Evolutionary conservation across 345 rosid genomes (phyloP).

Genomic region (Hirschfeldia incana): DNA sequence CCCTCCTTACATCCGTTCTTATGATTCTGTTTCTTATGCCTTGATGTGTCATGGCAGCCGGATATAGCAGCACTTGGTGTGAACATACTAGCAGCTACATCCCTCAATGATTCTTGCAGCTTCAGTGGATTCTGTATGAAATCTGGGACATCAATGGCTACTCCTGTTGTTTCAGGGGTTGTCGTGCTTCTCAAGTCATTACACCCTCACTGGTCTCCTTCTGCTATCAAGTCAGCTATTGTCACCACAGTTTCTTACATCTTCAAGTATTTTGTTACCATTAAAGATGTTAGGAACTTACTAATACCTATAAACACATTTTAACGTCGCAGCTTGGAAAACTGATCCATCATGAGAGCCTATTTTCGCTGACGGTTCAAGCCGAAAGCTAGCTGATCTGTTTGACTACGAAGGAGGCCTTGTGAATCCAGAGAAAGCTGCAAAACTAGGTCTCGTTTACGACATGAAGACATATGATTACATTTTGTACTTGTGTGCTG

Average conservation of each 20-base stretch:
- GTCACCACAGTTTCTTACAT: slow-evolving; percentile 48
- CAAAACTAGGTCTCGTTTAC: slow-evolving; percentile 56
- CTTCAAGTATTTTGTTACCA: neutral
- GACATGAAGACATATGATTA: slow-evolving; percentile 49
- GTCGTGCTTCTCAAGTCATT: slow-evolving; percentile 39
- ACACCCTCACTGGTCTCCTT: slow-evolving; percentile 48
- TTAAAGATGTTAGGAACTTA: neutral
- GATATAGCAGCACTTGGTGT: slow-evolving; percentile 50
- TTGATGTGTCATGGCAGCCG: slow-evolving; percentile 31
- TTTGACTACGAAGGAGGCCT: slow-evolving; percentile 63
- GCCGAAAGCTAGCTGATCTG: slow-evolving; percentile 43
- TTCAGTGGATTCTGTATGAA: slow-evolving; percentile 12
- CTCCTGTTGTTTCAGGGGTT: slow-evolving; percentile 42
- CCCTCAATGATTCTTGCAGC: neutral
- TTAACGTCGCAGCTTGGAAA: slow-evolving; percentile 30
- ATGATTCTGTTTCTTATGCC: too few species aligned
- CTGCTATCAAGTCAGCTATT: slow-evolving; percentile 49
- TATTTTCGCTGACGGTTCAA: slow-evolving; percentile 48
- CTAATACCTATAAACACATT: neutral
- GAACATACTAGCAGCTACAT: slow-evolving; percentile 39
- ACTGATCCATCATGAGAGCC: slow-evolving; percentile 40
- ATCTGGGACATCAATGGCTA: slow-evolving; percentile 51
- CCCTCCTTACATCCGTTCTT: neutral
- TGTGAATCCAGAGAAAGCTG: slow-evolving; percentile 55
- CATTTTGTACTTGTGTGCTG: slow-evolving; percentile 46